Percentiles rank a stretch among this genome's conserved stretches.
Conservation (phyloP, 2,329 filamentous ascomycete species). For the Fusarium sp. region DNA sequence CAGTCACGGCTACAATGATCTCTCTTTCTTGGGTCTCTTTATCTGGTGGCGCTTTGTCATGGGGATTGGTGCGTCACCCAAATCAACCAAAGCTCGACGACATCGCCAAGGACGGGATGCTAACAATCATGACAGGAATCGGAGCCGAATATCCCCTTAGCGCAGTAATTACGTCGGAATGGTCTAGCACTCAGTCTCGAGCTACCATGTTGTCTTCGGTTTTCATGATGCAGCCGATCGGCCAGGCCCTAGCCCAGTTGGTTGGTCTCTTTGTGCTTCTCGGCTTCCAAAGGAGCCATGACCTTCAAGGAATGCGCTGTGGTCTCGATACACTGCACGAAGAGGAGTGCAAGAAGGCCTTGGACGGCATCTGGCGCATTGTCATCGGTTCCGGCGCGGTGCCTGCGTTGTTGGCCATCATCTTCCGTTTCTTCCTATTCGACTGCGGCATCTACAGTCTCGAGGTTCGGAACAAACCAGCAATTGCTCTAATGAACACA, state of each 20-base stretch:
- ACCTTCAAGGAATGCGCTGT: constrained; percentile 59
- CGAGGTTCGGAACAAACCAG: constrained; percentile 72
- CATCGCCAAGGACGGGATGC: constrained; percentile 10
- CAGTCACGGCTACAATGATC: constrained; percentile 61
- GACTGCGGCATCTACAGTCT: constrained; percentile 75
- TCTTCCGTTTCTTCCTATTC: constrained; percentile 75
- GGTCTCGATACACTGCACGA: constrained; percentile 59
- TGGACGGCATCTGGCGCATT: constrained; percentile 75
- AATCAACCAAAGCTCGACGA: constrained; percentile 6
- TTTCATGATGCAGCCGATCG: constrained; percentile 77
- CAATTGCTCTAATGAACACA: constrained; percentile 69
- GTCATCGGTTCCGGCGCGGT: constrained; percentile 74
- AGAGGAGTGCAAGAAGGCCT: constrained; percentile 57
- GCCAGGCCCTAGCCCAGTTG: constrained; percentile 73
- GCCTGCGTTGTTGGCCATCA: constrained; percentile 71
- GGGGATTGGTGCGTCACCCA: constrained; percentile 57
- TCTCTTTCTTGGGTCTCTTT: constrained; percentile 64
- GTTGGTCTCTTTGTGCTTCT: constrained; percentile 67
- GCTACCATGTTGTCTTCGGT: constrained; percentile 76
- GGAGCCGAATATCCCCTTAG: constrained; percentile 77
- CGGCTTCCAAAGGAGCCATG: constrained; percentile 56
- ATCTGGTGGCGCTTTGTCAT: constrained; percentile 67
- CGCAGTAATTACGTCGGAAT: constrained; percentile 77
- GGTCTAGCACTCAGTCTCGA: constrained; percentile 70
- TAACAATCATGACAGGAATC: constrained; percentile 58